Percentiles rank a stretch among this genome's conserved stretches.
phyloP scores from a whole-genome alignment of 1,284 basidiomycete species.

The Tylopilus sp. region DNA sequence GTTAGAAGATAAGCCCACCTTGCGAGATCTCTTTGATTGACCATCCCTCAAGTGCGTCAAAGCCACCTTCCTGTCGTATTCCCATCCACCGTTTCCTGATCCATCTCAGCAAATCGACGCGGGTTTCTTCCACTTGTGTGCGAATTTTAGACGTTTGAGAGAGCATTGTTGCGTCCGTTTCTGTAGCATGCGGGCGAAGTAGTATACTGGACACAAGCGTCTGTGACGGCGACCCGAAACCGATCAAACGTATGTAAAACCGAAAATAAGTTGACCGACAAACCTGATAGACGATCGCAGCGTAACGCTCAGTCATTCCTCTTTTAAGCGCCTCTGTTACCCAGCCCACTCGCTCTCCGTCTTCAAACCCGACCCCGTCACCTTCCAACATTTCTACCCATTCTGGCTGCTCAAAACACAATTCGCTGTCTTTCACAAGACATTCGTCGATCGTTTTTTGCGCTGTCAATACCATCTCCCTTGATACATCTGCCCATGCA shows the following conservation, averaged over 20 bases:
- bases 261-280: constrained; percentile 10
- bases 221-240: constrained; percentile 36
- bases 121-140: constrained; percentile 65
- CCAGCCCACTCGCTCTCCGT: constrained; percentile 66
- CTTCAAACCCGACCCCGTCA: constrained; percentile 68
- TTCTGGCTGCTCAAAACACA: constrained; percentile 62
- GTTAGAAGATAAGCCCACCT: constrained; percentile 44
- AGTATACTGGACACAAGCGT: constrained; percentile 71
- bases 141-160: constrained; percentile 61
- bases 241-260: background rate
- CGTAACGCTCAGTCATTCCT: constrained; percentile 56
- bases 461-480: constrained; percentile 59
- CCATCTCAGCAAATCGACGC: constrained; percentile 63
- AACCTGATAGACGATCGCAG: constrained; percentile 71
- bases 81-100: constrained; percentile 66
- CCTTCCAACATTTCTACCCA: constrained; percentile 69
- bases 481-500: constrained; percentile 61
- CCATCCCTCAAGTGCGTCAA: constrained; percentile 78
- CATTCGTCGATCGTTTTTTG: constrained; percentile 59
- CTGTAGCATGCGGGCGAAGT: constrained; percentile 59
- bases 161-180: constrained; percentile 56
- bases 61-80: constrained; percentile 76
- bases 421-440: constrained; percentile 53
- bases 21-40: constrained; percentile 82
- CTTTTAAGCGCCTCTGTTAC: constrained; percentile 61